A percentile compares a stretch with the other conserved stretches of the same genome.
phyloP scores from a whole-genome alignment of 1,284 basidiomycete genomes.

The Leccinum pallidistipes region DNA sequence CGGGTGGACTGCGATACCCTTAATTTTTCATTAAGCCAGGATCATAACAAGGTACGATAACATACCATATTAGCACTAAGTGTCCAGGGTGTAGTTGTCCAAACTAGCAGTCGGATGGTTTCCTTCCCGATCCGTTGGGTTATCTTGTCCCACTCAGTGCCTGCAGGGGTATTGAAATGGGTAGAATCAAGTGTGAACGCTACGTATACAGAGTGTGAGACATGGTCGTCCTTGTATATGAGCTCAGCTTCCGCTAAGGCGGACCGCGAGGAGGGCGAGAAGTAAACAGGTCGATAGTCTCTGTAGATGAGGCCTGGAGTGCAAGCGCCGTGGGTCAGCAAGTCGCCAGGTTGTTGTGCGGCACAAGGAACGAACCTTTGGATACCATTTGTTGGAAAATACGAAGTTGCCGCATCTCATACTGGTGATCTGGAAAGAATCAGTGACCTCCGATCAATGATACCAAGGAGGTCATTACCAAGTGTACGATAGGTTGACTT shows the following conservation, averaged over 20 bases:
- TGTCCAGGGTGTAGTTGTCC: slow-evolving; percentile 99
- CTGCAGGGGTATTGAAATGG: slow-evolving; percentile 13
- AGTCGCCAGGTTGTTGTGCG: background rate
- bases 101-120: slow-evolving; percentile 71
- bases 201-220: slow-evolving; percentile 88
- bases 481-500: slow-evolving; percentile 87
- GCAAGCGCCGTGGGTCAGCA: background rate
- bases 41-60: background rate
- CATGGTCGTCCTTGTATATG: slow-evolving; percentile 86
- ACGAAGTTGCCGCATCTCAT: slow-evolving; percentile 87
- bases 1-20: slow-evolving; percentile 86
- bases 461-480: slow-evolving; percentile 44
- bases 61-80: slow-evolving; percentile 92
- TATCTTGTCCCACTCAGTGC: slow-evolving; percentile 10
- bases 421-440: slow-evolving; percentile 65
- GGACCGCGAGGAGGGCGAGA: slow-evolving; percentile 93
- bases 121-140: slow-evolving; percentile 25
- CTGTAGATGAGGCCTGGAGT: slow-evolving; percentile 77
- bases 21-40: slow-evolving; percentile 6
- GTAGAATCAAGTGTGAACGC: slow-evolving; percentile 59
- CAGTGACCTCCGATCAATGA: background rate
- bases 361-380: slow-evolving; percentile 50
- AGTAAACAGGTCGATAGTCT: slow-evolving; percentile 90
- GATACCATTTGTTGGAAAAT: slow-evolving; percentile 91
- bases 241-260: slow-evolving; percentile 97